Base-by-base conservation (phyloP, 148 eudicot genomes). In the Vaccinium corymbosum region DNA sequence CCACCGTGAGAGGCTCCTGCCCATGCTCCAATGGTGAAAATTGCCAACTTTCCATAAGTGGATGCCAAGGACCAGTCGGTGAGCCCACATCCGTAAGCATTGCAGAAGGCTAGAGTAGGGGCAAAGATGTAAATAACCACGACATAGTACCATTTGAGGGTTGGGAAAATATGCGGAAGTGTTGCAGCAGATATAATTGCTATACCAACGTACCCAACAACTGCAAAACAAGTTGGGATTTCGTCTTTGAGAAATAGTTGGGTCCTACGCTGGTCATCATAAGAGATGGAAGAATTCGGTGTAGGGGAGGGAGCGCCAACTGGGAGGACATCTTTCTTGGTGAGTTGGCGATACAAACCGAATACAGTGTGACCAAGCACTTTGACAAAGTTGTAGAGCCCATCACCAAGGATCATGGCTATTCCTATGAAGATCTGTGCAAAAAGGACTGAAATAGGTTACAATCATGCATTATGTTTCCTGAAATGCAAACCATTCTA, bases 351-450 rank as follows among this genome's bases (percentile, higher is more conserved):
- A 85, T 89, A 91, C 81, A 94, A 72, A 10, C 94, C 93, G 1
- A 81, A 20, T 4, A 91, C 2, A 46, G 98, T 95, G 51, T 71
- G 85, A 20, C 90, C 86, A 16, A 94, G 89, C 38, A 95, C 98
- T 81, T 90, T 92, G 81, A 91, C 29, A 80, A 95, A 95, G 81
- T 93, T 95, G 94, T 93, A 95, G 70, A 94, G 94, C 35, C 98
- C 98, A 59, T 95, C 98, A 8, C 98, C 98, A 68, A 95, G 94
- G 72, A 95, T 95, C 89, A 95, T 86, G 19, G 97, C 94, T 87
- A 95, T 95, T 66, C 88, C 93, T 42, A 94, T 89, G 81, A 95
- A 95, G 14, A 95, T 87, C 98, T 95, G 88, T 73, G 76, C 53
- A 7, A 79, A 61, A 13, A 46, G 12, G 22, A 29, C 19, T 48